Percentiles rank a stretch among this genome's conserved stretches.
These are phyloP conservation scores for Mallotus japonicus DNA, from an alignment of 441 rosid genomes.

Conservation along the genomic window DNA sequence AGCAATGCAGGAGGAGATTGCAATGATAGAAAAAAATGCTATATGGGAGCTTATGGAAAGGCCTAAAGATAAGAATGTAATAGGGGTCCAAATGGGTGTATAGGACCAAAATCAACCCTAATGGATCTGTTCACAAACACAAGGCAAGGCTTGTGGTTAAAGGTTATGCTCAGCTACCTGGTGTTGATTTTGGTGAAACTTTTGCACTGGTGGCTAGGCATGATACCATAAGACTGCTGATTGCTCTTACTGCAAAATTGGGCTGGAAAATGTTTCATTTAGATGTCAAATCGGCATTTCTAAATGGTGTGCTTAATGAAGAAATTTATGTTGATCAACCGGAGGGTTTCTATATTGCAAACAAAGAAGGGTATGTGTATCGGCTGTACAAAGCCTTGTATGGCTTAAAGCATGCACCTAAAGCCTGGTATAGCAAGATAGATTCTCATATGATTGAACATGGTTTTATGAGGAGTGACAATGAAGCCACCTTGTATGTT, in stretches of 20 bases:
- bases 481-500: background rate
- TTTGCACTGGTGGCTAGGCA: background rate
- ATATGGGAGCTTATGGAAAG: background rate
- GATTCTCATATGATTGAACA: background rate
- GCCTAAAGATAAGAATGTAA: background rate
- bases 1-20: conserved; percentile 3
- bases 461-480: background rate
- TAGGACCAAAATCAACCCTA: background rate
- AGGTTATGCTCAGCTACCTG: background rate
- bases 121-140: background rate
- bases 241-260: background rate
- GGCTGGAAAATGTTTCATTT: background rate
- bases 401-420: background rate
- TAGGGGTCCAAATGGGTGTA: background rate
- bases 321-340: background rate
- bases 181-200: background rate
- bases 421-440: background rate
- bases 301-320: background rate
- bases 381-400: background rate
- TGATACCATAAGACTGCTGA: background rate
- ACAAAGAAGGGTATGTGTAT: background rate
- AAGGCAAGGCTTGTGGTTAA: background rate
- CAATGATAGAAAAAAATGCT: background rate
- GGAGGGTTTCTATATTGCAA: background rate
- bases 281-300: background rate